A percentile compares a stretch with the other conserved stretches of the same genome.
Conservation (phyloP, 495 filamentous ascomycete genomes). For the Aspergillus sparsus region DNA sequence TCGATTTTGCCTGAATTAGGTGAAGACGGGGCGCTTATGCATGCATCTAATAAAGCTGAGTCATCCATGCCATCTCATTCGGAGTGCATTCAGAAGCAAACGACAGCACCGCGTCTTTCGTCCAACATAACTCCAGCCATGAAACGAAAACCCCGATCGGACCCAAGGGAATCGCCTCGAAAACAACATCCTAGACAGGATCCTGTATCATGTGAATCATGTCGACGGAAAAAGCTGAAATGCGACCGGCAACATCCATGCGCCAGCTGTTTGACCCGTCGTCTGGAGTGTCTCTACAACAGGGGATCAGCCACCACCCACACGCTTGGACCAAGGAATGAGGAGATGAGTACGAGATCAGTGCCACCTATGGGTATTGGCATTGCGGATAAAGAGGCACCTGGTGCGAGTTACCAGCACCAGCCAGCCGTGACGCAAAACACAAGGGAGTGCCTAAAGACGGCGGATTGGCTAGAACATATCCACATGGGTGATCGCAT, state of each 20-base stretch:
- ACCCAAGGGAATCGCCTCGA: background rate
- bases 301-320: too few relatives aligned
- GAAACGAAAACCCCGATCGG: constrained; percentile 29
- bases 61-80: too few relatives aligned
- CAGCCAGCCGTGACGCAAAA: background rate
- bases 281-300: constrained; percentile 32
- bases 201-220: constrained; percentile 51
- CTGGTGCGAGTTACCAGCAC: background rate
- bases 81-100: too few relatives aligned
- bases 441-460: constrained; percentile 28
- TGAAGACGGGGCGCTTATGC: too few relatives aligned
- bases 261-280: constrained; percentile 44
- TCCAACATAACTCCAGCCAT: constrained; percentile 18
- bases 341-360: too few relatives aligned
- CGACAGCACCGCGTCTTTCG: constrained; percentile 4
- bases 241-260: constrained; percentile 49
- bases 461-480: constrained; percentile 40
- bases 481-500: constrained; percentile 45
- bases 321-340: too few relatives aligned
- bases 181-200: constrained; percentile 43
- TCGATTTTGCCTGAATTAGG: too few relatives aligned
- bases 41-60: too few relatives aligned
- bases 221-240: constrained; percentile 48
- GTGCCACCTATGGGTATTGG: too few relatives aligned
- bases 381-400: too few relatives aligned